A percentile compares a stretch with the other conserved stretches of the same genome.
phyloP scores from a whole-genome alignment of 2,329 filamentous ascomycete genomes.

The Sarocladium strictum region DNA sequence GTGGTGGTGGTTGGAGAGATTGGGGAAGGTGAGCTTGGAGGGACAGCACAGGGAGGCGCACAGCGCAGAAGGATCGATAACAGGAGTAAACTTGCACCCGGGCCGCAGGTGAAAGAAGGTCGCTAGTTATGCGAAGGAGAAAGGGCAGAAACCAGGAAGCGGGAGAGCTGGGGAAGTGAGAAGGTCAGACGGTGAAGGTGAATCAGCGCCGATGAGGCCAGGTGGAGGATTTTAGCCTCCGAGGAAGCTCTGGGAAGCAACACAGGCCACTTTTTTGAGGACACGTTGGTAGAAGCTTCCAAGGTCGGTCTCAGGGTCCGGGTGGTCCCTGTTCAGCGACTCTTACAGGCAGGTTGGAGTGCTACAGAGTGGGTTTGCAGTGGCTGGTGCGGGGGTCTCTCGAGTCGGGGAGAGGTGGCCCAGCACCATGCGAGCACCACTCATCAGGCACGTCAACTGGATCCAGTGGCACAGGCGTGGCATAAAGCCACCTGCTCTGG shows the following conservation, averaged over 20 bases:
- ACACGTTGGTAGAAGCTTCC: conserved; percentile 10
- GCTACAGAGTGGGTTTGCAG: background rate
- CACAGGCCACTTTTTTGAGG: conserved; percentile 7
- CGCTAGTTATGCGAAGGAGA: background rate
- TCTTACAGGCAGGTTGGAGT: too few species aligned
- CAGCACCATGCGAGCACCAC: too few species aligned
- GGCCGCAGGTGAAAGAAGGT: background rate
- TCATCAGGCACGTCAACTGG: too few species aligned
- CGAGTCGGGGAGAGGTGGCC: too few species aligned
- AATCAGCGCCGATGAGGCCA: conserved; percentile 8
- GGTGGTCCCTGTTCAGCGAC: conserved; percentile 2
- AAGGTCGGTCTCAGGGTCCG: background rate
- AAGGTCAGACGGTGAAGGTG: background rate
- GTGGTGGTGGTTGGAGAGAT: conserved; percentile 14
- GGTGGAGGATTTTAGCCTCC: conserved; percentile 5
- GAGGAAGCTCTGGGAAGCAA: background rate
- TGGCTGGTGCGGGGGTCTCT: background rate
- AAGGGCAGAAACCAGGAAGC: background rate
- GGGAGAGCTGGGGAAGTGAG: background rate
- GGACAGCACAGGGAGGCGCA: conserved; percentile 17
- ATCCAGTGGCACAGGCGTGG: too few species aligned
- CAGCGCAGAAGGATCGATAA: conserved; percentile 15
- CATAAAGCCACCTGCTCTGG: background rate
- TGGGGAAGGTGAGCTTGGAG: conserved; percentile 6
- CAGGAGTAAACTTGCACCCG: too few species aligned